Evolutionary conservation across 2,329 filamentous ascomycete species (phyloP), one percentile per base, ranked within the genome.

Genomic region (Fusarium nanum): DNA sequence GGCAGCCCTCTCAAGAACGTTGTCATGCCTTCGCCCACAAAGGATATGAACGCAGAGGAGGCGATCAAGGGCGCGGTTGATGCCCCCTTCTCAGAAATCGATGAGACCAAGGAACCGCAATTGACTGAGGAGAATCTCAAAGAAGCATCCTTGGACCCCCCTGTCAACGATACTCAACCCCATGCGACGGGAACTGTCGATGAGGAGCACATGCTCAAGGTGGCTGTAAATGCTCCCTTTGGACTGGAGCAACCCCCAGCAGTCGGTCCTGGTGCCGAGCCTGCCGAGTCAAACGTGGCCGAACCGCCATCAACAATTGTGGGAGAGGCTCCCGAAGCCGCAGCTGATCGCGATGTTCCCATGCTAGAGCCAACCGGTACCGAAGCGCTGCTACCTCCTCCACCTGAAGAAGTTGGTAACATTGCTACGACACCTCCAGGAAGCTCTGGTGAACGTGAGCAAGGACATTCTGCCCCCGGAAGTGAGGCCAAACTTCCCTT

Each of bases 1-100:
- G 85, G 85, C 5, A 88, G 85, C 55, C 85, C 85, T 1, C 75
- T 87, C 22, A 87, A 87, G 76, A 85, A 87, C 50, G 84, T 86
- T 37, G 77, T 84, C 28, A 63, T 85, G 18, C 81, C 79, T 12
- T 86, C 85, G 12, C 83, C 85, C 1, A 82, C 81, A 1, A 81
- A 83, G 22, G 73, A 79, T 23, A 32, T 64, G 12, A 44, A 65
- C 25, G 52, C 67, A 8, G 65, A 72, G 55, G 64, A 63, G 37
- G 47, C 54, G 20, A 42, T 49, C 12, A 44, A 55, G 25, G 50
- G 32, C 10, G 60, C 60, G 6, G 34, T 64, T 7, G 25, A 62
- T 25, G 56, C 44, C 4, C 56, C 70, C 40, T 44, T 47, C 6
- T 25, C 18, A 11, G 49, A 25, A 2, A 48, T 11, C 11, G 44